Percentiles rank a stretch among this genome's conserved stretches.
Evolutionary conservation across 2,329 filamentous ascomycete genomes (phyloP).

Genomic region (Akanthomyces dipterigenus): DNA sequence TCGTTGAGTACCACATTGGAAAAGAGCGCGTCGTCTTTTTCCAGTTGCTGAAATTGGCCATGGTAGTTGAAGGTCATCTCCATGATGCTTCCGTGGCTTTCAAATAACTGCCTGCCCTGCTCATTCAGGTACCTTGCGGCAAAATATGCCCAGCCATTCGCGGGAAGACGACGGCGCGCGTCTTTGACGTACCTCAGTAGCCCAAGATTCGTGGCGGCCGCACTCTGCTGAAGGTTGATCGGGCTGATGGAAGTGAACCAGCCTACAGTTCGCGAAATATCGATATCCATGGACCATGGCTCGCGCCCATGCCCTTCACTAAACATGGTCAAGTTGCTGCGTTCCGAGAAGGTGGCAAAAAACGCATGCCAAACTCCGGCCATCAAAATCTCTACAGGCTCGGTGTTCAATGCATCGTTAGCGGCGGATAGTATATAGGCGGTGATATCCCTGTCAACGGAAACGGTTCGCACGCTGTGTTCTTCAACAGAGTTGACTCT

Average conservation of each 20-base stretch:
- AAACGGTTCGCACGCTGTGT: neutral
- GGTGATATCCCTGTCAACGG: neutral
- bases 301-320: neutral
- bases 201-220: neutral
- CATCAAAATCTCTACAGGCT: neutral
- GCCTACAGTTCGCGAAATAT: neutral
- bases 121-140: slow-evolving; percentile 23
- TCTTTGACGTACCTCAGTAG: slow-evolving; percentile 22
- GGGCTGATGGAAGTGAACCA: neutral
- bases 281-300: neutral
- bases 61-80: slow-evolving; percentile 42
- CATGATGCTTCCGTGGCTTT: slow-evolving; percentile 24
- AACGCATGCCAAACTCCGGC: neutral
- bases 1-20: neutral
- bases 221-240: neutral
- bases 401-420: neutral
- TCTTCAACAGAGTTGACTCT: neutral
- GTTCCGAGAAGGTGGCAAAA: neutral
- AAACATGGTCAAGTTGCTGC: neutral
- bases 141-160: slow-evolving; percentile 31
- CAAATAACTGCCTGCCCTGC: slow-evolving; percentile 23
- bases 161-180: slow-evolving; percentile 22
- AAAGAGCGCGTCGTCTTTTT: slow-evolving; percentile 22
- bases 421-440: neutral
- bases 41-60: slow-evolving; percentile 34